Conservation (phyloP, 2,329 filamentous ascomycete genomes). For the Phialemonium atrogriseum region DNA sequence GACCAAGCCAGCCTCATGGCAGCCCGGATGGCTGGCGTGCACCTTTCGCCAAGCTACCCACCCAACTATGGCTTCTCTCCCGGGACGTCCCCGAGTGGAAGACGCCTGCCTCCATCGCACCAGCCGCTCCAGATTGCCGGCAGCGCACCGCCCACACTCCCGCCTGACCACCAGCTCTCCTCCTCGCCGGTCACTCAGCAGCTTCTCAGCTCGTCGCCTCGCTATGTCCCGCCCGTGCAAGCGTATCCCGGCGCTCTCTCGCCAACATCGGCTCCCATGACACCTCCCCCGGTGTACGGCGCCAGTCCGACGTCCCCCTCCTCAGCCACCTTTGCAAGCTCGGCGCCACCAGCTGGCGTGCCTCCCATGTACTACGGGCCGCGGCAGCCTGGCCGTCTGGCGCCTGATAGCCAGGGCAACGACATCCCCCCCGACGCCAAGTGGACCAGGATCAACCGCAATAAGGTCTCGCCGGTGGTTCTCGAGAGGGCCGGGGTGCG, state of each 20-base stretch:
- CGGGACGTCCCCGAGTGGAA: slow-evolving; percentile 20
- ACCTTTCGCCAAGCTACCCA: slow-evolving; percentile 24
- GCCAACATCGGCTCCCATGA: slow-evolving; percentile 8
- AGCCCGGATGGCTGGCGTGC: slow-evolving; percentile 31
- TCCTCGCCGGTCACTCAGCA: slow-evolving; percentile 20
- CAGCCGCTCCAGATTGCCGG: slow-evolving; percentile 20
- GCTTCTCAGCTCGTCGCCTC: slow-evolving; percentile 28
- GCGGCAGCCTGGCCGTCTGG: slow-evolving; percentile 29
- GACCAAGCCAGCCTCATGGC: slow-evolving; percentile 32
- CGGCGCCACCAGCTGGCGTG: slow-evolving; percentile 16
- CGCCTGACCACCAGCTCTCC: slow-evolving; percentile 20
- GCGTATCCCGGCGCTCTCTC: slow-evolving; percentile 12
- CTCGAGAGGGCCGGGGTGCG: slow-evolving; percentile 46
- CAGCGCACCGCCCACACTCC: slow-evolving; percentile 4
- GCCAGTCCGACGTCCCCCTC: slow-evolving; percentile 19
- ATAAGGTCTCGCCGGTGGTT: slow-evolving; percentile 49
- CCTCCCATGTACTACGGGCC: slow-evolving; percentile 1
- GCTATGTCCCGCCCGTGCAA: slow-evolving; percentile 25
- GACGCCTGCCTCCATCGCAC: slow-evolving; percentile 25
- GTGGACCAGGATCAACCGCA: slow-evolving; percentile 51
- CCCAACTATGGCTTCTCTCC: slow-evolving; percentile 29
- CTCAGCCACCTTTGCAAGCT: slow-evolving; percentile 13
- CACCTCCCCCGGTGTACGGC: slow-evolving; percentile 25
- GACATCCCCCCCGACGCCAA: slow-evolving; percentile 48
- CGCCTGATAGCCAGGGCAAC: slow-evolving; percentile 48